Evolutionary conservation across 148 eudicot genomes (phyloP), one percentile per base, ranked within the genome.

Genomic region (Chenopodium suecicum): DNA sequence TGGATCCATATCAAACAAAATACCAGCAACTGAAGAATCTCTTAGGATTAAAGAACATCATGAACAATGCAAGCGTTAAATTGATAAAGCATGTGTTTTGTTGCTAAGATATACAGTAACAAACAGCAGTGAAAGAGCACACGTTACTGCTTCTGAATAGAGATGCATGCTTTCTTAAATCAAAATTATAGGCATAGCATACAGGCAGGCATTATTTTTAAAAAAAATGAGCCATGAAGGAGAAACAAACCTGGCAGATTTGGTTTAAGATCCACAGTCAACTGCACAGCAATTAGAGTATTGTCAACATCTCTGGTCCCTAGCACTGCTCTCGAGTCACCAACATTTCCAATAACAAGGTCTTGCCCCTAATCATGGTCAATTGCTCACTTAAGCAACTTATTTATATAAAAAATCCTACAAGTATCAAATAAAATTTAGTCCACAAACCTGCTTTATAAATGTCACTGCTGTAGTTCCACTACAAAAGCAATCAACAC

Each of bases 391-490:
- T 77, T 41, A 32, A 12, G 56, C 22, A 7, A 29, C 25, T 16
- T 14, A 29, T 50, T 23, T 14, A 79, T n/a, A 17, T 41, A 6
- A 54, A 47, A 32, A 69, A 56, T 27, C 64, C 74, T 81, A 60
- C 3, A 77, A 32, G 9, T 11, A 1, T 6, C 14, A 70, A 66
- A n/a, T 56, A 16, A 13, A 70, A 3, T 37, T 10, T 52, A 52
- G 56, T 65, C 48, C 27, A 78, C 79, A 70, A 66, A 96, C 99
- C 97, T 94, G 92, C 87, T 96, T 96, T 69, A 96, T 88, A 29
- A 96, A 79, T 41, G 97, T 91, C 78, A 96, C 99, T 14, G 99
- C 99, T 62, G 99, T 96, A 75, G 99, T 96, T 79, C 99, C 99
- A 82, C 99, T 96, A 85, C 99, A 96, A 84, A 90, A 96, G 90